Conservation (phyloP, 176 grass and related monocot genomes). For the Carex myosuroides region DNA sequence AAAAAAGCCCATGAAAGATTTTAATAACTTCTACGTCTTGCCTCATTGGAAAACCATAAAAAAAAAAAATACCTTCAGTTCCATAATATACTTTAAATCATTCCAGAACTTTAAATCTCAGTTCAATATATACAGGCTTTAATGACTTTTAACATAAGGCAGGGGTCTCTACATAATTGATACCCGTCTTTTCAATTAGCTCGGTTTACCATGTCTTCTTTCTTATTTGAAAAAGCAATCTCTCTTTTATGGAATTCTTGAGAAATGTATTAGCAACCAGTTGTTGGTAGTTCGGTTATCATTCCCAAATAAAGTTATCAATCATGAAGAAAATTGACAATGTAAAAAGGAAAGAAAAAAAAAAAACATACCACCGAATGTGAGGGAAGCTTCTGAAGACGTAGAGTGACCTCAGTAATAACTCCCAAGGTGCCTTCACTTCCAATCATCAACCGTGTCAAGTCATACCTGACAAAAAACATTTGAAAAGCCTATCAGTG, state of each 20-base stretch:
- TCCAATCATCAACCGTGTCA: conserved; percentile 87
- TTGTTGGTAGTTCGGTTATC: background rate
- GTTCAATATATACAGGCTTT: background rate
- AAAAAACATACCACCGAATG: conserved; percentile 70
- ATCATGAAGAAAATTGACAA: background rate
- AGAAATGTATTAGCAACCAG: background rate
- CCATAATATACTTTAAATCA: background rate
- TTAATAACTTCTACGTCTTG: background rate
- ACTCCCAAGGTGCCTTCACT: conserved; percentile 95
- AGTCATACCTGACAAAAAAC: conserved; percentile 64
- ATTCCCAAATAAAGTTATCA: background rate
- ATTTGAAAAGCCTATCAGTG: background rate
- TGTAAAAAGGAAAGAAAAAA: background rate
- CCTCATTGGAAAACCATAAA: background rate
- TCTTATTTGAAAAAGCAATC: background rate
- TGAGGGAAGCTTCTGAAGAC: conserved; percentile 85
- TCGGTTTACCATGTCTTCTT: background rate
- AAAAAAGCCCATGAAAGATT: background rate
- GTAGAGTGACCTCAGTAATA: conserved; percentile 93
- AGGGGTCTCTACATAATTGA: background rate
- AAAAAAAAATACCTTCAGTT: background rate
- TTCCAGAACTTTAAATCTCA: background rate
- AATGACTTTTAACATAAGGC: background rate
- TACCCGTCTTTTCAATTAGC: background rate
- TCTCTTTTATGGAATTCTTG: background rate